A percentile compares a stretch with the other conserved stretches of the same genome.
Conservation (phyloP, 208 protist species). For the Vickermania spadyakhi region DNA sequence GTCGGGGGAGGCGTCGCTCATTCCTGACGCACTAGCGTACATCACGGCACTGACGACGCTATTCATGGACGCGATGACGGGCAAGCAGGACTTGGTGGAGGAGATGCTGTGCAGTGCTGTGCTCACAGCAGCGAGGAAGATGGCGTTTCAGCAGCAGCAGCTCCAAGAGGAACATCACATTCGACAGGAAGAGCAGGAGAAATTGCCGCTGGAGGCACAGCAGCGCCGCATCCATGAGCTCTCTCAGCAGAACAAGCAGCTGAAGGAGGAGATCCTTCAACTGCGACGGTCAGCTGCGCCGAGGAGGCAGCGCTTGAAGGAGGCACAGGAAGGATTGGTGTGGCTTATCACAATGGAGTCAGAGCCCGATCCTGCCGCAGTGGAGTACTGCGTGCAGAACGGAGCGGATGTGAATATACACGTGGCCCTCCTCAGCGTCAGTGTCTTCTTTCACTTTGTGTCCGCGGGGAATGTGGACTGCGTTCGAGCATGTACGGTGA, state of each 20-base stretch:
- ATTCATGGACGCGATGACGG: not conserved
- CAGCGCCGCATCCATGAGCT: not conserved
- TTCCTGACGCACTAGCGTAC: no score
- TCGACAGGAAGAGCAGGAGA: no score
- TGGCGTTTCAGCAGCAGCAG: not conserved
- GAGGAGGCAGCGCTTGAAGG: not conserved
- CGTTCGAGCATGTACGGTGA: not conserved
- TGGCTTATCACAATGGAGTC: not conserved
- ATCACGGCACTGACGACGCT: no score
- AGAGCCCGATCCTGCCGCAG: not conserved
- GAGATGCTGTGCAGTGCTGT: no score
- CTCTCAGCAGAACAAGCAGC: not conserved
- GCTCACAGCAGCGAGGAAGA: no score
- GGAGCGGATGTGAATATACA: not conserved
- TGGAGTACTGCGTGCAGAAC: not conserved
- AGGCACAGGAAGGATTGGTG: not conserved
- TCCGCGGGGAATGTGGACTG: not conserved
- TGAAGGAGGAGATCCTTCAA: not conserved
- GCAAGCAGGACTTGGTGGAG: no score
- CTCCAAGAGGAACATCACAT: no score
- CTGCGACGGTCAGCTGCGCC: not conserved
- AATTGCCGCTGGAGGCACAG: not conserved
- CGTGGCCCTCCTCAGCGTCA: not conserved
- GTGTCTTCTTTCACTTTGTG: not conserved
- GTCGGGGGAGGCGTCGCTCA: no score